Evolutionary conservation across 306 rosid species (phyloP), one percentile per base, ranked within the genome.

Genomic region (Notholithocarpus densiflorus): DNA sequence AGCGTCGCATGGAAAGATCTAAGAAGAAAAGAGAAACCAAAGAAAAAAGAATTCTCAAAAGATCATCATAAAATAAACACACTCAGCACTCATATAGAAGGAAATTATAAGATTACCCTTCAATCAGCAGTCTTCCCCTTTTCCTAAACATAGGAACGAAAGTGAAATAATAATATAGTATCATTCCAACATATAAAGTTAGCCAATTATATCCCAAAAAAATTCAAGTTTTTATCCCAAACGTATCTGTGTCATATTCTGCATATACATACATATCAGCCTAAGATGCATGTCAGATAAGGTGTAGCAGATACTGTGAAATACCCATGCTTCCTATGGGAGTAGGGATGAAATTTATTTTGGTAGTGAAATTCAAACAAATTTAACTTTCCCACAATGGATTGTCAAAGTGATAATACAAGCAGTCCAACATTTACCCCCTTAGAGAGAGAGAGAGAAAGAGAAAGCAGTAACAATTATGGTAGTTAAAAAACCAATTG

Each of bases 91-190:
- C 64, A 27, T 48, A 72, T 56, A 68, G 51, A 40, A 65, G 60
- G 45, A 78, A 74, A 64, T 53, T 70, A 59, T 21, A 60, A 81
- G 64, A 84, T 72, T 34, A 37, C 52, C 51, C 62, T 37, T 78
- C 6, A 73, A 68, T 74, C 34, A 17, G 55, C 71, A 60, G 29
- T 53, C 77, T 73, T 74, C 32, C 68, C 45, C 45, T 31, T 43
- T 64, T 29, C 48, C 34, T 62, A 62, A 19, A 6, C 20, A 65
- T 29, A 31, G 24, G 24, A 9, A 17, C 34, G 31, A 65, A 65
- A 62, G 31, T 40, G 18, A 6, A 65, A 65, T 65, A 29, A 65
- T 11, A 29, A 31, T 31, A 29, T 3, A 3, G 45, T 2, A 65
- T 65, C 48, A 65, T 31, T 29, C 48, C 71, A 29, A 65, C 71